Evolutionary conservation across 148 eudicot genomes (phyloP).

Genomic region (Spergularia bocconei): DNA sequence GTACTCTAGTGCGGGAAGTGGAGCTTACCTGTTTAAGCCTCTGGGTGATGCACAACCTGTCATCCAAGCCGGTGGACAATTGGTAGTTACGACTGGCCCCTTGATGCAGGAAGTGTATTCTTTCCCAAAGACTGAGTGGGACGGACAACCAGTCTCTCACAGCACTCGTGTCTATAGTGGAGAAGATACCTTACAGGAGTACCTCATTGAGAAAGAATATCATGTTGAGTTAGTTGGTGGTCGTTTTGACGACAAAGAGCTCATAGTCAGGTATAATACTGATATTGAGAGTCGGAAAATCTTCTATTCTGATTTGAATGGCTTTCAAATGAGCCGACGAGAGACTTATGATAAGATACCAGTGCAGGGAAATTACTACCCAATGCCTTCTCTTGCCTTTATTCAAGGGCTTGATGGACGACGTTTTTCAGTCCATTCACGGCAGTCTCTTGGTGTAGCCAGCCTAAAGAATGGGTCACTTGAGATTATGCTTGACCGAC

Average conservation of each 20-base stretch:
- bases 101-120: slow-evolving; percentile 84
- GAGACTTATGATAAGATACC: slow-evolving; percentile 96
- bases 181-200: slow-evolving; percentile 60
- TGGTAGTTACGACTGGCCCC: slow-evolving; percentile 67
- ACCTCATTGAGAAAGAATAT: slow-evolving; percentile 87
- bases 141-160: slow-evolving; percentile 66
- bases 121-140: slow-evolving; percentile 74
- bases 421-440: slow-evolving; percentile 79
- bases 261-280: slow-evolving; percentile 85
- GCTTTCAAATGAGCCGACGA: slow-evolving; percentile 96
- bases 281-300: slow-evolving; percentile 62
- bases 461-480: slow-evolving; percentile 82
- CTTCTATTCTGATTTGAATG: slow-evolving; percentile 88
- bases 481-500: slow-evolving; percentile 95
- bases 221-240: slow-evolving; percentile 78
- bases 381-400: slow-evolving; percentile 94
- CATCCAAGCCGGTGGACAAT: slow-evolving; percentile 45
- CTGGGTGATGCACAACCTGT: slow-evolving; percentile 70
- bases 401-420: slow-evolving; percentile 78
- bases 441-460: slow-evolving; percentile 91
- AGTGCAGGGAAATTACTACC: slow-evolving; percentile 92
- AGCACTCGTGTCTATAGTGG: slow-evolving; percentile 73
- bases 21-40: slow-evolving; percentile 91
- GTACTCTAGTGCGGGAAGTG: slow-evolving; percentile 82
- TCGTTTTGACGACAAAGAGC: slow-evolving; percentile 65